These are phyloP conservation scores for Quercus ilex DNA, from an alignment of 306 rosid species.

Conservation along the genomic window DNA sequence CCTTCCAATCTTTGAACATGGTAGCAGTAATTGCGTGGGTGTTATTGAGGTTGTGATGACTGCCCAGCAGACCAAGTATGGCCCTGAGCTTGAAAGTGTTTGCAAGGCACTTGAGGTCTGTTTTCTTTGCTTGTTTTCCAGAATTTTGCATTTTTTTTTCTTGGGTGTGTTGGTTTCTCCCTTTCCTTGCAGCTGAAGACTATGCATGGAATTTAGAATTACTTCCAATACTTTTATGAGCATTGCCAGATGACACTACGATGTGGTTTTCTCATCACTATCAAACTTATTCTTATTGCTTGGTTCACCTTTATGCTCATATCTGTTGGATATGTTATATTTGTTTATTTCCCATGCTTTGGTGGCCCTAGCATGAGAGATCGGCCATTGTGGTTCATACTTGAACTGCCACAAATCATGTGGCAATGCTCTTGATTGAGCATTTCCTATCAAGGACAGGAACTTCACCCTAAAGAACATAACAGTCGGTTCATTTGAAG, in stretches of 20 bases:
- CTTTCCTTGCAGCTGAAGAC: background rate
- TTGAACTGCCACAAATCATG: no score
- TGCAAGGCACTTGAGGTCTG: constrained; percentile 94
- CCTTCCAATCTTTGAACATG: constrained; percentile 80
- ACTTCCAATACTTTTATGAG: background rate
- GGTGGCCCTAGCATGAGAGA: background rate
- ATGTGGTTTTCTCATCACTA: background rate
- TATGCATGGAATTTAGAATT: background rate
- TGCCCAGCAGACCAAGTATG: constrained; percentile 58
- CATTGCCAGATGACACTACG: background rate
- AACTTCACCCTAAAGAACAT: no score
- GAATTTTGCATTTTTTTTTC: constrained; percentile 6
- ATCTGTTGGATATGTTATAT: background rate
- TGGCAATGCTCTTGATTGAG: no score
- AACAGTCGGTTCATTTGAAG: no score
- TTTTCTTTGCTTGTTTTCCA: constrained; percentile 22
- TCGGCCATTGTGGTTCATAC: background rate
- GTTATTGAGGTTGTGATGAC: constrained; percentile 91
- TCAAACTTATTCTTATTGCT: background rate
- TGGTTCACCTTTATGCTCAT: background rate
- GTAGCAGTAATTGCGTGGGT: constrained; percentile 73
- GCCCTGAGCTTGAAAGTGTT: constrained; percentile 65
- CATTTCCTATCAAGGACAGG: no score
- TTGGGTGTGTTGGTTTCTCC: background rate
- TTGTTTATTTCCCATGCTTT: background rate